Evolutionary conservation across 2,329 filamentous ascomycete species (phyloP).

Genomic region (Chalaropsis ovoidea): DNA sequence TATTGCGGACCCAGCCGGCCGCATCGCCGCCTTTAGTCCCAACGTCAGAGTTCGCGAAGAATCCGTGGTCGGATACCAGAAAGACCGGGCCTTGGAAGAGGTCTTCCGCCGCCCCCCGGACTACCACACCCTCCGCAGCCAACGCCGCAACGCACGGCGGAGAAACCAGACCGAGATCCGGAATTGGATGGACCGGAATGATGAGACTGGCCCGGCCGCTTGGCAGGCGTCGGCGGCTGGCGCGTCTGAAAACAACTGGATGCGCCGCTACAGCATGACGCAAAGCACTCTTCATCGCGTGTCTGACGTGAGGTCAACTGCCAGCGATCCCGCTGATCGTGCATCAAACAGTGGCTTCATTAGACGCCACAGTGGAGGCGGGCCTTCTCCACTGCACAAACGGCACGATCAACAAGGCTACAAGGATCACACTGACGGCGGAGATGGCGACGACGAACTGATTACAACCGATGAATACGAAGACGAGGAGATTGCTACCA

Average conservation of each 20-base stretch:
- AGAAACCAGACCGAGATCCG: slow-evolving; percentile 74
- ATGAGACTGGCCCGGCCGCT: slow-evolving; percentile 36
- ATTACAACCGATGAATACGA: slow-evolving; percentile 68
- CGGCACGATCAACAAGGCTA: slow-evolving; percentile 39
- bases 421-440: slow-evolving; percentile 60
- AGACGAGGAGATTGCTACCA: slow-evolving; percentile 41
- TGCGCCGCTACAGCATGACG: slow-evolving; percentile 44
- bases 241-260: slow-evolving; percentile 37
- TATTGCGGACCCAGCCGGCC: slow-evolving; percentile 46
- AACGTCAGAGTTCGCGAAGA: slow-evolving; percentile 66
- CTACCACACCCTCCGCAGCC: slow-evolving; percentile 49
- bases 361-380: slow-evolving; percentile 23
- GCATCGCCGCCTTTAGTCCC: slow-evolving; percentile 62
- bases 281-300: slow-evolving; percentile 42
- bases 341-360: slow-evolving; percentile 42
- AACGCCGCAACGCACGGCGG: slow-evolving; percentile 52
- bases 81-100: slow-evolving; percentile 81
- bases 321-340: slow-evolving; percentile 56
- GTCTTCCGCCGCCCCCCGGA: slow-evolving; percentile 72
- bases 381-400: slow-evolving; percentile 25
- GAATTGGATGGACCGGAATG: slow-evolving; percentile 76
- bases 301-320: slow-evolving; percentile 49
- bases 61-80: slow-evolving; percentile 78
- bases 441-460: slow-evolving; percentile 80
- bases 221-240: slow-evolving; percentile 19